Conservation (phyloP, 163 green algal species). For the Volvox carteri region DNA sequence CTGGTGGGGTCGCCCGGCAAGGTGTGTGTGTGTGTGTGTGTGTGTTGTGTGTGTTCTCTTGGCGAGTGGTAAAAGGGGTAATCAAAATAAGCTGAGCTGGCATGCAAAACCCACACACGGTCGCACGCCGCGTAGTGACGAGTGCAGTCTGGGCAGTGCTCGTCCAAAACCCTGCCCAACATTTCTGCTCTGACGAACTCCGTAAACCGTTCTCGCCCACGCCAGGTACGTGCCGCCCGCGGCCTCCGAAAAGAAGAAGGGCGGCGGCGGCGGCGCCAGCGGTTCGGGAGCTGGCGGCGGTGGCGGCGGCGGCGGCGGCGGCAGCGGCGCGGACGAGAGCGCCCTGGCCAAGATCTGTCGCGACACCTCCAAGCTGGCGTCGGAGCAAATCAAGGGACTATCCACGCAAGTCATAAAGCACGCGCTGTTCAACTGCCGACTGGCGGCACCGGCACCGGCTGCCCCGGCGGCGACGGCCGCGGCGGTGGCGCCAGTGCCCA, state of each 20-base stretch:
- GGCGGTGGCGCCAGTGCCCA: conserved; percentile 17
- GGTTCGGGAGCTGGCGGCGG: background rate
- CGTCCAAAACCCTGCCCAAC: no score
- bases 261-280: conserved; percentile 18
- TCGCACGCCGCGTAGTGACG: no score
- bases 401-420: conserved; percentile 88
- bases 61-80: no score
- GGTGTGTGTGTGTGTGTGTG: background rate
- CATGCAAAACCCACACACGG: no score
- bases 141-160: no score
- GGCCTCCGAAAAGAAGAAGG: conserved; percentile 49
- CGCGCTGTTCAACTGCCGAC: conserved; percentile 85
- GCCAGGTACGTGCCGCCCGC: conserved; percentile 26
- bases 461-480: background rate
- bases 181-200: no score
- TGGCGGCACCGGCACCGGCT: background rate
- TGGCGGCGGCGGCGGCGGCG: conserved; percentile 24
- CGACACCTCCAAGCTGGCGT: conserved; percentile 79
- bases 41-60: background rate
- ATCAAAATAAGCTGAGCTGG: no score
- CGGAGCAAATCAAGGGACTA: conserved; percentile 93
- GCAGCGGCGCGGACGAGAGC: background rate
- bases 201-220: no score
- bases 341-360: conserved; percentile 74
- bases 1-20: no score